Conservation (phyloP, 2,329 filamentous ascomycete species). For the Coniella vitis region DNA sequence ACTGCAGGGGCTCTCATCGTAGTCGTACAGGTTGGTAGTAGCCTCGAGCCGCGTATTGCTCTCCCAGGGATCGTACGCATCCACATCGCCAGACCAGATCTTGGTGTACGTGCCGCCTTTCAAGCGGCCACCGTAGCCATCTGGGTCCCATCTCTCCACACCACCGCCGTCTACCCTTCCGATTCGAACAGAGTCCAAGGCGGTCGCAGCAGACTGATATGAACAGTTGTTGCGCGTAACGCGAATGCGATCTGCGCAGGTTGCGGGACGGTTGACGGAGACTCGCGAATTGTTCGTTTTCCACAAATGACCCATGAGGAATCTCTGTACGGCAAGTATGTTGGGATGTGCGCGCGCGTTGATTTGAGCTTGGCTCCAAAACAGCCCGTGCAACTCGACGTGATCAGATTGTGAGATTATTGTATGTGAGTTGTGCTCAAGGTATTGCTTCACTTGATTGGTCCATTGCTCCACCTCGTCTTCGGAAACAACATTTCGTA, state of each 20-base stretch:
- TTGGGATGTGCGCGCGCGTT: slow-evolving; percentile 33
- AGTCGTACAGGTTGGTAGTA: slow-evolving; percentile 63
- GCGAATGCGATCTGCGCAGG: slow-evolving; percentile 55
- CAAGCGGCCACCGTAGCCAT: slow-evolving; percentile 46
- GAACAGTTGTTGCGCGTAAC: slow-evolving; percentile 27
- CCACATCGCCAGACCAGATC: slow-evolving; percentile 65
- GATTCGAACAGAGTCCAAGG: slow-evolving; percentile 31
- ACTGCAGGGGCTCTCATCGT: slow-evolving; percentile 63
- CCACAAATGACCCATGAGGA: slow-evolving; percentile 46
- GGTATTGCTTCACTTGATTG: slow-evolving; percentile 43
- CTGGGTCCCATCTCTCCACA: slow-evolving; percentile 59
- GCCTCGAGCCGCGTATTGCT: slow-evolving; percentile 56
- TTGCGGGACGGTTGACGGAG: slow-evolving; percentile 37
- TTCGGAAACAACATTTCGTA: slow-evolving; percentile 26
- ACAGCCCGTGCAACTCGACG: slow-evolving; percentile 30
- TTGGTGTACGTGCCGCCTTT: slow-evolving; percentile 51
- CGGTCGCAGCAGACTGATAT: slow-evolving; percentile 13
- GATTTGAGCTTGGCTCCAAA: slow-evolving; percentile 35
- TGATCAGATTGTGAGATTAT: slow-evolving; percentile 25
- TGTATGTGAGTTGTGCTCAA: slow-evolving; percentile 39
- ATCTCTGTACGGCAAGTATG: slow-evolving; percentile 34
- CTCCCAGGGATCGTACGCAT: slow-evolving; percentile 71
- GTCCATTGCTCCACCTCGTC: slow-evolving; percentile 38
- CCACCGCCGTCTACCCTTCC: slow-evolving; percentile 59
- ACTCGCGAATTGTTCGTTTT: slow-evolving; percentile 39